Percentiles rank a stretch among this genome's conserved stretches.
These are phyloP conservation scores for Solanum pennellii DNA, from an alignment of 257 asterid species.

Conservation along the genomic window DNA sequence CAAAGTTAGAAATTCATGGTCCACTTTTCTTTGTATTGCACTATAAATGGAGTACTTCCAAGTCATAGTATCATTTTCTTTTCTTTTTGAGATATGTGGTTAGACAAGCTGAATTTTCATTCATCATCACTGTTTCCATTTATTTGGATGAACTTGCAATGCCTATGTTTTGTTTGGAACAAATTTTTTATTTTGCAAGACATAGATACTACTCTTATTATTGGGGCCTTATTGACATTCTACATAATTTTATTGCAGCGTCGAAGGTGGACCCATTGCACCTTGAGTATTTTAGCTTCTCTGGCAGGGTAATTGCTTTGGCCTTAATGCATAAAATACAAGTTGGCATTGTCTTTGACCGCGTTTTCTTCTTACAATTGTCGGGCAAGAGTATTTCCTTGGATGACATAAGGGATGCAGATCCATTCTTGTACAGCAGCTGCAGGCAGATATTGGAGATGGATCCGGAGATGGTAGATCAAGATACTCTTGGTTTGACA, in stretches of 20 bases:
- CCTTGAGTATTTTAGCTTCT: slow-evolving; percentile 72
- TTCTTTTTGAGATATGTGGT: background rate
- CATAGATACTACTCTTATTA: background rate
- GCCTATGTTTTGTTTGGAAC: slow-evolving; percentile 8
- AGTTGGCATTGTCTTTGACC: slow-evolving; percentile 86
- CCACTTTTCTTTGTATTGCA: background rate
- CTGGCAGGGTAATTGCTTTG: slow-evolving; percentile 86
- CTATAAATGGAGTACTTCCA: background rate
- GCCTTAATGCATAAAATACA: slow-evolving; percentile 91
- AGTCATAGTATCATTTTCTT: background rate
- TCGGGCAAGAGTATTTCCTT: slow-evolving; percentile 52
- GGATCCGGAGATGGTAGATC: slow-evolving; percentile 77
- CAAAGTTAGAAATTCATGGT: background rate
- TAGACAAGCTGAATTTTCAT: background rate
- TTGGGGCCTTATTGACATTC: background rate
- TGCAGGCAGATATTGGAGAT: slow-evolving; percentile 88
- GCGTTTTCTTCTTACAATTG: slow-evolving; percentile 63
- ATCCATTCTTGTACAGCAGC: slow-evolving; percentile 75
- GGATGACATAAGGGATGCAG: slow-evolving; percentile 81
- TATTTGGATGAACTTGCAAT: background rate
- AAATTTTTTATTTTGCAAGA: background rate
- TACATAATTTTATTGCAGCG: slow-evolving; percentile 43
- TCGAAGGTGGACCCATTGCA: slow-evolving; percentile 89
- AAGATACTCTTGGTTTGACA: slow-evolving; percentile 81
- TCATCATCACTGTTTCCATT: background rate